These are phyloP conservation scores for Pseudogymnoascus sp. DNA, from an alignment of 2,329 filamentous ascomycete species.

Conservation along the genomic window DNA sequence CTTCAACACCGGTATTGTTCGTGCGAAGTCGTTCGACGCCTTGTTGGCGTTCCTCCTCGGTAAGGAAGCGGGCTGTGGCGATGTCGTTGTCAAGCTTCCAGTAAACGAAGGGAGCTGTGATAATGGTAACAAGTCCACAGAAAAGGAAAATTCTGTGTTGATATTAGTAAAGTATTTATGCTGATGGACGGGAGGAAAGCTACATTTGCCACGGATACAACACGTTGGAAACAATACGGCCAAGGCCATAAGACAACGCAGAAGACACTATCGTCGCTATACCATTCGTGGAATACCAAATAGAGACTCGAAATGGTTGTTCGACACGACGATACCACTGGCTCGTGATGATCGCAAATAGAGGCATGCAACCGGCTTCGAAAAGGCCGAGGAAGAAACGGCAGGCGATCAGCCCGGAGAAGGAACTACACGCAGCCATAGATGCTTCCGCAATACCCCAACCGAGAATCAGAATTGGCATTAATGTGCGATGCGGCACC, in stretches of 20 bases:
- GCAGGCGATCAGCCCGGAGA: constrained; percentile 40
- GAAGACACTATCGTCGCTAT: constrained; percentile 42
- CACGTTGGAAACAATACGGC: constrained; percentile 44
- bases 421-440: constrained; percentile 43
- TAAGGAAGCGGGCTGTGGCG: constrained; percentile 50
- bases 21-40: constrained; percentile 44
- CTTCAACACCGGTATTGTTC: constrained; percentile 45
- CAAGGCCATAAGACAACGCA: constrained; percentile 47
- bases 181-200: constrained; percentile 31
- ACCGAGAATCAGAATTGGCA: constrained; percentile 35
- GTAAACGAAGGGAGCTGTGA: constrained; percentile 49
- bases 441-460: constrained; percentile 35
- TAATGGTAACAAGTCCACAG: constrained; percentile 43
- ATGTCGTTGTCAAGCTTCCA: constrained; percentile 50
- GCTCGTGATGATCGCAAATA: constrained; percentile 45
- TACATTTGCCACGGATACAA: constrained; percentile 49
- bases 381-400: constrained; percentile 45
- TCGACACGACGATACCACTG: constrained; percentile 50
- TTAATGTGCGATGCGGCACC: constrained; percentile 45
- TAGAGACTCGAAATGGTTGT: constrained; percentile 48
- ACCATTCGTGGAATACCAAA: constrained; percentile 53
- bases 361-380: constrained; percentile 46
- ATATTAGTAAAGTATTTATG: constrained; percentile 26
- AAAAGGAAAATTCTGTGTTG: constrained; percentile 29
- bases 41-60: constrained; percentile 41